Evolutionary conservation across 495 filamentous ascomycete genomes (phyloP), one percentile per base, ranked within the genome.

Genomic region (Geoglossum glabrum): DNA sequence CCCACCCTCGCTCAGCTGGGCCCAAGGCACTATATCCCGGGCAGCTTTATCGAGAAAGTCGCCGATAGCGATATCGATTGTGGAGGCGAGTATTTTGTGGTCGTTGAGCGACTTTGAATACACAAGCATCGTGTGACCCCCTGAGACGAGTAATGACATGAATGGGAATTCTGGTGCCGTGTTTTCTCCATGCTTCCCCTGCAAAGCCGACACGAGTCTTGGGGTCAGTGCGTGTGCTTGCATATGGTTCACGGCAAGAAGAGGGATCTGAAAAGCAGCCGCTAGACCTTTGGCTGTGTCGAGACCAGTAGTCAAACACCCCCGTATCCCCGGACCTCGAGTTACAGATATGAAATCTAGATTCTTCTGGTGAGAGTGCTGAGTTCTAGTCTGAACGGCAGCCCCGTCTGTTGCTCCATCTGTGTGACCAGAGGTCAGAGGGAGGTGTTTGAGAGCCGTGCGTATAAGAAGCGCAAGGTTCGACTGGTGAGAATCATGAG

Each of bases 181-280:
- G 17, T 36, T 31, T 38, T 10, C 34, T 7, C 31, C 49, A 19
- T 54, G 26, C 30, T 57, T 25, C 9, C 50, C 52, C 27, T 68
- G 61, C 34, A 94, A 67, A 2, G 84, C 84, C 10, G 73, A 67
- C 1, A 86, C 79, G n/a, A 98, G 79, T 2, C 85, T 77, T 7
- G 90, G 85, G 6, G 92, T 97, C 51, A 98, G 67, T 2, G 90
- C 80, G 68, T 98, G 92, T 15, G 90, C 92, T 66, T 96, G 90
- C 92, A 98, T 97, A 68, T 98, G 92, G 64, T 98, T 82, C 0
- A 96, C 86, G 0, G 79, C 92, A 1, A 96, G 66, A 28, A 97
- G 69, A 2, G 90, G 88, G 1, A 87, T 72, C 54, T 82, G 75
- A 86, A 84, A 90, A 34, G 84, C 89, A 27, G 85, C 70, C 0